Conservation (phyloP, 495 filamentous ascomycete species). For the Aeminium ludgeri region DNA sequence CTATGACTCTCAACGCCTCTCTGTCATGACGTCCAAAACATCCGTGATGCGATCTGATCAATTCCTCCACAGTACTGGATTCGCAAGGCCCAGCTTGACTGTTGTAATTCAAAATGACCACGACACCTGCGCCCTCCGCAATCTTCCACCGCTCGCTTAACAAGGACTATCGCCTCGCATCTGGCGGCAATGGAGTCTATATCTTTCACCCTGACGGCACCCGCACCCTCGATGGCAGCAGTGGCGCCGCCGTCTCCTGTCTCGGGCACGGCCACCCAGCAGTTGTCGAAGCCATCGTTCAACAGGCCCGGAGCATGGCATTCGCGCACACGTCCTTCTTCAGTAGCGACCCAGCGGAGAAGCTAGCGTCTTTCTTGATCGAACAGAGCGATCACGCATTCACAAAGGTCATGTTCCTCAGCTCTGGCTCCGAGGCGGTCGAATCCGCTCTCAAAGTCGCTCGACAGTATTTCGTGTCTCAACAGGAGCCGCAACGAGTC, state of each 20-base stretch:
- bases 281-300: background rate
- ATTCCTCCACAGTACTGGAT: too few relatives aligned
- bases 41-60: too few relatives aligned
- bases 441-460: conserved; percentile 51
- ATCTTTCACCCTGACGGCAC: background rate
- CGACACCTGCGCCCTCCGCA: too few relatives aligned
- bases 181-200: background rate
- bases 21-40: too few relatives aligned
- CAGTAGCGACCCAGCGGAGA: background rate
- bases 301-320: background rate
- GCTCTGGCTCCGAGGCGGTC: conserved; percentile 51
- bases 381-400: too few relatives aligned
- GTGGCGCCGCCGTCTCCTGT: background rate
- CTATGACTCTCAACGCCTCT: too few relatives aligned
- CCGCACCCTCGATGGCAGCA: background rate
- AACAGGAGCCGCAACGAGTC: conserved; percentile 31
- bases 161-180: background rate
- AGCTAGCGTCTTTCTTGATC: background rate
- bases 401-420: conserved; percentile 31
- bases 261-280: background rate
- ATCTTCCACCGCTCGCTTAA: conserved; percentile 31
- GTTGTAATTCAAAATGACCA: too few relatives aligned
- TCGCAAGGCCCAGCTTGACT: too few relatives aligned
- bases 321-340: background rate
- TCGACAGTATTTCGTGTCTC: conserved; percentile 45